A percentile compares a stretch with the other conserved stretches of the same genome.
These are phyloP conservation scores for Dysphania ambrosioides DNA, from an alignment of 148 eudicot species.

Conservation along the genomic window DNA sequence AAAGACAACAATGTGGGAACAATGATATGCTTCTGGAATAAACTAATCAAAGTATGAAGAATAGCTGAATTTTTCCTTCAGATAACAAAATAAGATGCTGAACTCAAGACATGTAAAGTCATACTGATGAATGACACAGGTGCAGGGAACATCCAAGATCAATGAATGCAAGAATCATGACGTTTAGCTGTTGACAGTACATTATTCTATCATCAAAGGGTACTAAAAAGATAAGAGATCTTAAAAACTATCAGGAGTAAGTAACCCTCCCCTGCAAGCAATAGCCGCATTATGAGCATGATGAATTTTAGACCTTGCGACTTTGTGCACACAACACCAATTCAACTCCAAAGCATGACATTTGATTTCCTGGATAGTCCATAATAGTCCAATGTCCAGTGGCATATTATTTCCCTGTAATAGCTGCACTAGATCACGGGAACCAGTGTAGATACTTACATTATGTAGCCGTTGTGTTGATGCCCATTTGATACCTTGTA, in stretches of 20 bases:
- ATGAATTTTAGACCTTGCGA: neutral
- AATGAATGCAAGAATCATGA: neutral
- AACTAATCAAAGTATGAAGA: neutral
- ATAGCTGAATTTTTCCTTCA: neutral
- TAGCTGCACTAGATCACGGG: neutral
- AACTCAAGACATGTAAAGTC: neutral
- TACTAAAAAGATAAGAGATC: neutral
- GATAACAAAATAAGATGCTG: neutral
- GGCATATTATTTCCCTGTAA: constrained; percentile 4
- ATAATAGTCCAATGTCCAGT: neutral
- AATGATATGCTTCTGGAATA: neutral
- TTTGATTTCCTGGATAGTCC: constrained; percentile 4
- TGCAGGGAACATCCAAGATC: neutral
- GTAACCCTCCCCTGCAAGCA: constrained; percentile 10
- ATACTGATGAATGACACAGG: neutral
- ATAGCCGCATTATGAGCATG: constrained; percentile 12
- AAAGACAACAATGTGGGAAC: neutral
- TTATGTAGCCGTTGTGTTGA: neutral
- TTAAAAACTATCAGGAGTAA: constrained; percentile 3
- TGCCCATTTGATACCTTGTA: constrained; percentile 15
- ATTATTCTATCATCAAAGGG: neutral
- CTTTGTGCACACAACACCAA: constrained; percentile 6
- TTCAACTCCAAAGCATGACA: constrained; percentile 12
- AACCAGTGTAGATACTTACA: constrained; percentile 11
- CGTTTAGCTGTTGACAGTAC: neutral